Base-by-base conservation (phyloP, 495 filamentous ascomycete species). In the Tuber brumale region DNA sequence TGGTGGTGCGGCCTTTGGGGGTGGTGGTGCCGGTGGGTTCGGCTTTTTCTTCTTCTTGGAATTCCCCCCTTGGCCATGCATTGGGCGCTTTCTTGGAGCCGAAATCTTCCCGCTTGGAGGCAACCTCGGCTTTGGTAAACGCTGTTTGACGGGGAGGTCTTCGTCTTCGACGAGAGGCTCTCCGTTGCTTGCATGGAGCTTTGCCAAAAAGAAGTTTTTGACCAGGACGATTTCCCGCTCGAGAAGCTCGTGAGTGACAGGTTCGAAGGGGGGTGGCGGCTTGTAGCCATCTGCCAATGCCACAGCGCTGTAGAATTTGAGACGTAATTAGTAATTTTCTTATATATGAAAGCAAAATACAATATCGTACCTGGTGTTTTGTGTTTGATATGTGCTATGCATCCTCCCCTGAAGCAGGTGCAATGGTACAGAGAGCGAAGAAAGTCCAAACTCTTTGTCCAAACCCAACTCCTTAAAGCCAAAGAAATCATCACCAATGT, bases 401-500 rank as follows among this genome's bases (percentile, higher is more conserved):
- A 99, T 93, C 80, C 94, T 89, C 74, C 93, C 94, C 82, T 97
- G 95, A 27, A 99, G 88, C 31, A 99, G 89, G 86, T 99, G 95
- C 35, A 99, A 87, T 31, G 95, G 95, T 45, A 99, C 95, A 48
- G 92, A 94, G 69, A 97, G 88, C 70, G 91, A 91, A 31, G 92
- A 90, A 73, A 94, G 87, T 21, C 94, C 93, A 82, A 97, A 90
- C 82, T 99, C 95, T 75, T 89, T 90, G 81, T 97, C 95, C 43
- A 99, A 87, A 27, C 95, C 95, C 46, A 98, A 88, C 78, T 97
- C 95, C 83, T 94, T 95, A 88, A 99, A 97, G 16, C 95, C 95
- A 79, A 99, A 98, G 88, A 97, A 99, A 85, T 99, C 95, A 85
- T 97, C 95, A 76, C 93, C 94, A 44, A 98, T 91, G 80, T 98